Evolutionary conservation across 306 rosid species (phyloP).

Genomic region (Cucumis hystrix): DNA sequence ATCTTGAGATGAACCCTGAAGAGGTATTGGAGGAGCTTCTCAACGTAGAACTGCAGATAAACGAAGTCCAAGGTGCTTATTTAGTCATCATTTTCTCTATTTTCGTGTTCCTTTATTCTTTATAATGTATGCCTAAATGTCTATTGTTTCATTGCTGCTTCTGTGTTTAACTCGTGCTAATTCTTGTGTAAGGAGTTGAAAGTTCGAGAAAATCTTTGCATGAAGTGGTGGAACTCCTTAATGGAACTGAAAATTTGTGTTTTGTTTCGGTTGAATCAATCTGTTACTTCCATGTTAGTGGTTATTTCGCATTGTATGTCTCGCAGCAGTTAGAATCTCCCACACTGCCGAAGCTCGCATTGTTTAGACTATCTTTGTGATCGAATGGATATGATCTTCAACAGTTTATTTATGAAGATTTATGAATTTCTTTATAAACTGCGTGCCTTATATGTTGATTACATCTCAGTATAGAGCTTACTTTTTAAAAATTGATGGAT

Average conservation of each 20-base stretch:
- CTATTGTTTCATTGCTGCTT: background rate
- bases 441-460: background rate
- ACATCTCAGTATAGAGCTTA: background rate
- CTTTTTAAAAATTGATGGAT: background rate
- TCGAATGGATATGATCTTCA: background rate
- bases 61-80: constrained; percentile 60
- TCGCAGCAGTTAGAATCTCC: background rate
- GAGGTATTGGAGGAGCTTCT: constrained; percentile 58
- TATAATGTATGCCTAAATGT: background rate
- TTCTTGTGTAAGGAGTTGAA: background rate
- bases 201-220: background rate
- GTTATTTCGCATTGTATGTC: background rate
- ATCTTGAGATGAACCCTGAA: constrained; percentile 35
- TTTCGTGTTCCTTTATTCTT: background rate
- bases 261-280: background rate
- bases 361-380: background rate
- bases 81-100: background rate
- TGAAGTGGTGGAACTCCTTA: background rate
- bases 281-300: background rate
- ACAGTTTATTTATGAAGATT: background rate
- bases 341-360: background rate
- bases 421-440: background rate
- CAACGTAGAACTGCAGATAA: constrained; percentile 48
- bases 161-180: background rate
- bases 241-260: background rate